Base-by-base conservation (phyloP, 2,329 filamentous ascomycete species). In the Reticulascus tulasneorum region DNA sequence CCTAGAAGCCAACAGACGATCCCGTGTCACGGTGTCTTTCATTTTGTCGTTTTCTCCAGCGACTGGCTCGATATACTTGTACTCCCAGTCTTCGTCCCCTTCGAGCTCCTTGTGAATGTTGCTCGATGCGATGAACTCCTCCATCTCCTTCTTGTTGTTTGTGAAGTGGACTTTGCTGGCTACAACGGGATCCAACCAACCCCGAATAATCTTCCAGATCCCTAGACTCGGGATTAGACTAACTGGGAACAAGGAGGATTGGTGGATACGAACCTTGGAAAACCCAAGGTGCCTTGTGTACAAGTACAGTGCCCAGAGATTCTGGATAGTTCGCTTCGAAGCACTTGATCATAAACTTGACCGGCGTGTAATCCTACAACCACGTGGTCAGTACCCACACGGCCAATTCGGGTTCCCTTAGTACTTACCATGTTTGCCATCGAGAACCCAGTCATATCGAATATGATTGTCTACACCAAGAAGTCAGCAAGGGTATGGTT, bases 261-360 rank as follows among this genome's bases (percentile, higher is more conserved):
- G 10, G 59, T 48, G 13, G 53, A 55, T 16, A 62, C 70, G 37
- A 62, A 83, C 86, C 84, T 69, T 94, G 90, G 67, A 98, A 98
- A 29, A 98, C 69, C 93, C 93, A 98, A 4, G 93, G 93, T 1
- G 93, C 82, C 60, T 95, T 95, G 70, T 98, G 93, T 23, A 98
- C 87, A 29, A 97, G 75, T 4, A 97, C 87, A 3, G 84, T 76
- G 19, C 91, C 93, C 2, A 98, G 73, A 30, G 81, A 91, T 61
- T 98, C 93, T 1, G 93, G 93, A 52, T 97, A 98, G 59, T 98
- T 97, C 42, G 93, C 93, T 66, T 98, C 93, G 56, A 98, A 98
- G 61, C 90, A 95, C 63, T 95, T 94, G 62, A 98, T 96, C 84
- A 98, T 96, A 66, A 97, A 98, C 55, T 95, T 98, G 38, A 98